Conservation (phyloP, 2,329 filamentous ascomycete species). For the Apiospora arundinis region DNA sequence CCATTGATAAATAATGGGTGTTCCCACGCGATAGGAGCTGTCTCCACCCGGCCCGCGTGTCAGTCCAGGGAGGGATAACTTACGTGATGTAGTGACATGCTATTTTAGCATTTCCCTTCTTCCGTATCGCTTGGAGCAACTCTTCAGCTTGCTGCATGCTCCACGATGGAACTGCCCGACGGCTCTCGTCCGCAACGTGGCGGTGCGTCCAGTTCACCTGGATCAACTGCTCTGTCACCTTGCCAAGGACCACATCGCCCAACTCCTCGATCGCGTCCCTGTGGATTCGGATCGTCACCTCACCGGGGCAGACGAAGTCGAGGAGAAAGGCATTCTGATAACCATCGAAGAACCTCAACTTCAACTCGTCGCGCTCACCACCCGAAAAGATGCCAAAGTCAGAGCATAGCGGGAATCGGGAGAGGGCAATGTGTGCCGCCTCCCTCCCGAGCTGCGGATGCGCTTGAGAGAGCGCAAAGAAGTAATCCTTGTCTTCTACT, state of each 20-base stretch:
- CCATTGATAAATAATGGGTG: too few species aligned
- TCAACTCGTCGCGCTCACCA: background rate
- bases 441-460: background rate
- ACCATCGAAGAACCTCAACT: background rate
- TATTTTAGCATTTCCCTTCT: too few species aligned
- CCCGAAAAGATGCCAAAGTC: background rate
- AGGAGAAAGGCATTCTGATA: too few species aligned
- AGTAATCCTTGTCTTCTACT: background rate
- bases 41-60: too few species aligned
- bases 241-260: background rate
- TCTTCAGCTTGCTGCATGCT: too few species aligned
- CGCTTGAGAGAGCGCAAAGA: background rate
- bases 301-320: too few species aligned
- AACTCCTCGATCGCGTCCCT: background rate
- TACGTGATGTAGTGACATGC: background rate
- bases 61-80: too few species aligned
- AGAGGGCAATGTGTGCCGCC: background rate
- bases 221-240: background rate
- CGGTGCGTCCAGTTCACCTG: background rate
- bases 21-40: too few species aligned
- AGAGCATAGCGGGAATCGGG: background rate
- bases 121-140: background rate
- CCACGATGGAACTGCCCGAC: background rate
- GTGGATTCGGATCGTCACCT: background rate
- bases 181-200: too few species aligned